These are phyloP conservation scores for Phytophthora agathidicida DNA, from an alignment of 352 stramenopile species.

Conservation along the genomic window DNA sequence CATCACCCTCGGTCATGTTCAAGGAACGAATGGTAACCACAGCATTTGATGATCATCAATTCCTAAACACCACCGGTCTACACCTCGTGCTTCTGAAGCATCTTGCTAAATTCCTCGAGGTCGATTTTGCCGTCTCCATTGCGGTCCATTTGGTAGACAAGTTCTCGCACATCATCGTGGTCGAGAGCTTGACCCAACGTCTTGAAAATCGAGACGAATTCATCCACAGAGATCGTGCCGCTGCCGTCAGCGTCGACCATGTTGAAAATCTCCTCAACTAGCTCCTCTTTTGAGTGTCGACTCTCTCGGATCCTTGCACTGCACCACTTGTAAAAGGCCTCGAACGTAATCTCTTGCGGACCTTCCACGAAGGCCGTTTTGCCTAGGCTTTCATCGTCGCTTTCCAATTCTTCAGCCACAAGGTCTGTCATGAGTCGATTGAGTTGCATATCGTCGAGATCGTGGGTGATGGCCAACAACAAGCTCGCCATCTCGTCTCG, in stretches of 20 bases:
- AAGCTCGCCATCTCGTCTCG: conserved; percentile 66
- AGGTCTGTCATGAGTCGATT: conserved; percentile 66
- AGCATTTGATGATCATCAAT: too few relatives aligned
- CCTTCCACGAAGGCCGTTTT: conserved; percentile 21
- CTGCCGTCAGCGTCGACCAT: conserved; percentile 72
- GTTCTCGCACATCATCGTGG: conserved; percentile 74
- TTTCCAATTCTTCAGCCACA: conserved; percentile 36
- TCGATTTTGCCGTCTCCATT: conserved; percentile 82
- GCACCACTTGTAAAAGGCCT: conserved; percentile 79
- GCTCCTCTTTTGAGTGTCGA: conserved; percentile 55
- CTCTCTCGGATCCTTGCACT: conserved; percentile 63
- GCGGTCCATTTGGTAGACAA: conserved; percentile 78
- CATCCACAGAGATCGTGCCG: conserved; percentile 71
- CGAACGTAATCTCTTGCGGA: conserved; percentile 65
- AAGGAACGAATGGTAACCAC: too few relatives aligned
- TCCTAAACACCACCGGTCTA: too few relatives aligned
- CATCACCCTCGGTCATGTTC: too few relatives aligned
- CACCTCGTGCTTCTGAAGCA: conserved; percentile 79
- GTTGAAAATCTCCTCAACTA: conserved; percentile 74
- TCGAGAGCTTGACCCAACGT: conserved; percentile 71
- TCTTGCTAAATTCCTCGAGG: conserved; percentile 71
- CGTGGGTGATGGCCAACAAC: conserved; percentile 65
- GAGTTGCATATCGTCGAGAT: conserved; percentile 65
- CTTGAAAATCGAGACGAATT: conserved; percentile 79
- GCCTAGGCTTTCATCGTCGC: conserved; percentile 21